Conservation (phyloP, 225 moss, liverwort and hornwort genomes). For the Climacium dendroides region DNA sequence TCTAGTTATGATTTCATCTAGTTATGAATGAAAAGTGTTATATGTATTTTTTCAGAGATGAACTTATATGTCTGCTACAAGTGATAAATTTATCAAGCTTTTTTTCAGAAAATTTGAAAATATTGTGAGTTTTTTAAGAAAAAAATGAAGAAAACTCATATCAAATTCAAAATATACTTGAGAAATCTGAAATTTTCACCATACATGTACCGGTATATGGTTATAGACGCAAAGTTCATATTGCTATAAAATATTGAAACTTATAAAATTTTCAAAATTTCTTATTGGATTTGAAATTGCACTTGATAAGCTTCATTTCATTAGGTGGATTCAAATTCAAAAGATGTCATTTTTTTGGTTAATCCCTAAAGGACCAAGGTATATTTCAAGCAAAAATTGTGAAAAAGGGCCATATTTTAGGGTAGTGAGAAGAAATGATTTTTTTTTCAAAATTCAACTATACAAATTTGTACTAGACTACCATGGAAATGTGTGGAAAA, state of each 20-base stretch:
- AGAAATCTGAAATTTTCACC: background rate
- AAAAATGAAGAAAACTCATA: background rate
- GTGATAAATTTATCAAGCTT: too few relatives aligned
- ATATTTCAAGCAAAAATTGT: too few relatives aligned
- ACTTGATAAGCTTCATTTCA: background rate
- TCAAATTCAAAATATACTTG: rapidly evolving
- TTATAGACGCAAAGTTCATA: background rate
- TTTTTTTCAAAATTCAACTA: too few relatives aligned
- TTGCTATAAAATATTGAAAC: background rate
- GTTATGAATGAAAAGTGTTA: background rate
- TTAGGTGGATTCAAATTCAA: background rate
- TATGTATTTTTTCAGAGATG: background rate
- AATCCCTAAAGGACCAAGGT: too few relatives aligned
- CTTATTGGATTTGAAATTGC: background rate
- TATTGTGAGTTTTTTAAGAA: background rate
- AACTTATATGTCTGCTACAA: background rate
- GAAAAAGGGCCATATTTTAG: too few relatives aligned
- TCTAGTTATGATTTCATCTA: too few relatives aligned
- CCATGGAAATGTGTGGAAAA: too few relatives aligned
- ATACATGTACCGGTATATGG: too few relatives aligned
- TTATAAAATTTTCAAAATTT: background rate
- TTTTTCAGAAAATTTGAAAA: background rate
- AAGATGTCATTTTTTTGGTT: too few relatives aligned
- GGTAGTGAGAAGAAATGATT: too few relatives aligned
- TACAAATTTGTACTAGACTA: too few relatives aligned